These are phyloP conservation scores for Mikania micrantha DNA, from an alignment of 129 eudicot genomes.

Conservation along the genomic window DNA sequence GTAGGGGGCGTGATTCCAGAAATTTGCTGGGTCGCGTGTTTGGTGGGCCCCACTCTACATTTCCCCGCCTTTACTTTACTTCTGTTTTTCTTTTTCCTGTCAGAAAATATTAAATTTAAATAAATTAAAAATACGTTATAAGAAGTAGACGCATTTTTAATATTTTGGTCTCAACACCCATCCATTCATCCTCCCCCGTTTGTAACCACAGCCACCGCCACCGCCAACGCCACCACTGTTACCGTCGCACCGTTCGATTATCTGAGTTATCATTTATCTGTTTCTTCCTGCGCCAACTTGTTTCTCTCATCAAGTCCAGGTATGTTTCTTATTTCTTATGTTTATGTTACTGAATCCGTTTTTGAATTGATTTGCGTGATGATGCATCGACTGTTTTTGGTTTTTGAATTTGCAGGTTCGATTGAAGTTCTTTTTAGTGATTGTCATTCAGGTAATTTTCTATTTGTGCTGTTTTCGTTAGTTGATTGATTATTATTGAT, in stretches of 20 bases:
- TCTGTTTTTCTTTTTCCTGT: conserved; percentile 18
- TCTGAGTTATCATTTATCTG: not conserved
- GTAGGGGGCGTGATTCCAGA: conserved; percentile 38
- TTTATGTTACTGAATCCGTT: not conserved
- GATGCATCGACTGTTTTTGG: conserved; percentile 8
- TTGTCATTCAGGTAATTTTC: conserved; percentile 8
- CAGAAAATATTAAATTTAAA: conserved; percentile 1
- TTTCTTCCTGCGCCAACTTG: not conserved
- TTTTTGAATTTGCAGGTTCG: conserved; percentile 25
- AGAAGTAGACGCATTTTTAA: conserved; percentile 14
- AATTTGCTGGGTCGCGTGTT: conserved; percentile 37
- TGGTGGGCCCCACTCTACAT: conserved; percentile 29
- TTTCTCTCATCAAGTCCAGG: conserved; percentile 14
- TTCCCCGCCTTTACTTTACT: conserved; percentile 29
- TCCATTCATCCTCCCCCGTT: conserved; percentile 10
- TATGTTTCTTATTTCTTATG: not conserved
- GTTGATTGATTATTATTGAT: not conserved
- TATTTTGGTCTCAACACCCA: conserved; percentile 30
- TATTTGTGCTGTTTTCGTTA: not conserved
- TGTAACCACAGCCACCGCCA: conserved; percentile 11
- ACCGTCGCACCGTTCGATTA: not conserved
- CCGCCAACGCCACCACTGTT: not conserved
- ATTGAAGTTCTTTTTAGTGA: not conserved
- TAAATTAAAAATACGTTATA: conserved; percentile 16
- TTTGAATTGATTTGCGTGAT: conserved; percentile 3